Percentiles rank a stretch among this genome's conserved stretches.
phyloP scores from a whole-genome alignment of 768 basidiomycete species.

The Mycena polygramma region DNA sequence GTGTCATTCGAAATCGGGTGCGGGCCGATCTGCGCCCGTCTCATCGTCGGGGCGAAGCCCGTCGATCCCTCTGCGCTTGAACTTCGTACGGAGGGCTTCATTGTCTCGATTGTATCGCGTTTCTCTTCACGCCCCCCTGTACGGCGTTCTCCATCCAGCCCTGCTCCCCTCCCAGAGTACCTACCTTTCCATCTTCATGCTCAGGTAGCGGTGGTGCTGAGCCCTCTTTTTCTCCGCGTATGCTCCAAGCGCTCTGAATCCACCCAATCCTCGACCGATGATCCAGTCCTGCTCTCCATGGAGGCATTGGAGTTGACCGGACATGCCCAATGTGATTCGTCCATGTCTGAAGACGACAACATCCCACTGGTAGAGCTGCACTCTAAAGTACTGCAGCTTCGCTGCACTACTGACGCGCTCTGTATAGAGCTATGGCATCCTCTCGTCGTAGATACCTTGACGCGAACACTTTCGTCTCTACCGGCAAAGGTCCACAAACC shows the following conservation, averaged over 20 bases:
- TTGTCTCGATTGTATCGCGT: conserved; percentile 55
- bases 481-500: conserved; percentile 40
- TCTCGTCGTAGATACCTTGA: conserved; percentile 66
- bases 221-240: conserved; percentile 69
- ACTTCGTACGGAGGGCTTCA: conserved; percentile 67
- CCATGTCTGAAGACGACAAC: conserved; percentile 60
- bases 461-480: conserved; percentile 59
- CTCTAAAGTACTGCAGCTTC: conserved; percentile 61
- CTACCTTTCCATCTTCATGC: conserved; percentile 62
- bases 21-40: conserved; percentile 62
- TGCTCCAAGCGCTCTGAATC: conserved; percentile 50
- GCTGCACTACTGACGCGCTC: conserved; percentile 68
- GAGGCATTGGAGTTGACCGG: conserved; percentile 67
- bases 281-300: conserved; percentile 68
- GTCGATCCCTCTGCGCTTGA: conserved; percentile 67
- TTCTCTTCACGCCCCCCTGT: conserved; percentile 48
- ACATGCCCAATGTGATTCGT: conserved; percentile 61
- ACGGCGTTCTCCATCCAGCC: conserved; percentile 41
- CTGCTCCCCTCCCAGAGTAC: conserved; percentile 49
- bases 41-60: conserved; percentile 61
- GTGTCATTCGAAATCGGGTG: conserved; percentile 61
- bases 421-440: conserved; percentile 78
- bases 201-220: conserved; percentile 55
- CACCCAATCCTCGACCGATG: conserved; percentile 51
- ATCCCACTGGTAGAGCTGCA: conserved; percentile 57